Conservation (phyloP, 257 asterid genomes). For the Petunia secreta region DNA sequence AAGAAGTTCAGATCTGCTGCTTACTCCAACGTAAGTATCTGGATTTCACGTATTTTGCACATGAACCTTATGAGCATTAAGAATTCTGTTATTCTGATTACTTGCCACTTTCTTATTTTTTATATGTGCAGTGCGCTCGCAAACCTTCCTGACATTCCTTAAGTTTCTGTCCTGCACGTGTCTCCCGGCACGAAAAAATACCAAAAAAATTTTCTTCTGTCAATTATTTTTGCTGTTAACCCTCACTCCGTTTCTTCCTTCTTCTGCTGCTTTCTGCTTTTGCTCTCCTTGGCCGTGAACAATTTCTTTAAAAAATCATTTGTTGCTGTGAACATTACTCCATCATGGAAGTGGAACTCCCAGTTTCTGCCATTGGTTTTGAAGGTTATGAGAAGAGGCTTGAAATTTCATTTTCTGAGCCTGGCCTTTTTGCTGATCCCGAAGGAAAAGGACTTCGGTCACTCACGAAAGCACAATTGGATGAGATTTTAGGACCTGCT, state of each 20-base stretch:
- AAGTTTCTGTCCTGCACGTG: slow-evolving; percentile 12
- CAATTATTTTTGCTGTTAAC: slow-evolving; percentile 16
- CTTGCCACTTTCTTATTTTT: slow-evolving; percentile 12
- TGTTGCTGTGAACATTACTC: background rate
- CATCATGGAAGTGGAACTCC: slow-evolving; percentile 31
- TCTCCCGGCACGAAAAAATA: background rate
- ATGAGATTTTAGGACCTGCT: slow-evolving; percentile 47
- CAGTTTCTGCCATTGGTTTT: slow-evolving; percentile 43
- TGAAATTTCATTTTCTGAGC: slow-evolving; percentile 43
- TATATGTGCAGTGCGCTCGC: slow-evolving; percentile 39
- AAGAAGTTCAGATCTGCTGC: slow-evolving; percentile 55
- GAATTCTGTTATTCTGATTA: slow-evolving; percentile 17
- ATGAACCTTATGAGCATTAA: background rate
- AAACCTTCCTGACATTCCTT: slow-evolving; percentile 44
- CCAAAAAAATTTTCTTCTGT: background rate
- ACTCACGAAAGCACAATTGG: slow-evolving; percentile 39
- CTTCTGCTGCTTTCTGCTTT: slow-evolving; percentile 21
- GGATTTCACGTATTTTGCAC: background rate
- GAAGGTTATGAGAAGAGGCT: slow-evolving; percentile 54
- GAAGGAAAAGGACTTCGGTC: slow-evolving; percentile 43
- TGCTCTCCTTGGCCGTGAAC: slow-evolving; percentile 7
- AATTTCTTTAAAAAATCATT: background rate
- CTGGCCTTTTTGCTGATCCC: slow-evolving; percentile 42
- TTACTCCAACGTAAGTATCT: slow-evolving; percentile 48
- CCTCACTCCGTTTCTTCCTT: slow-evolving; percentile 31